Base-by-base conservation (phyloP, 2,329 filamentous ascomycete species). In the Leptographium wingfieldii region DNA sequence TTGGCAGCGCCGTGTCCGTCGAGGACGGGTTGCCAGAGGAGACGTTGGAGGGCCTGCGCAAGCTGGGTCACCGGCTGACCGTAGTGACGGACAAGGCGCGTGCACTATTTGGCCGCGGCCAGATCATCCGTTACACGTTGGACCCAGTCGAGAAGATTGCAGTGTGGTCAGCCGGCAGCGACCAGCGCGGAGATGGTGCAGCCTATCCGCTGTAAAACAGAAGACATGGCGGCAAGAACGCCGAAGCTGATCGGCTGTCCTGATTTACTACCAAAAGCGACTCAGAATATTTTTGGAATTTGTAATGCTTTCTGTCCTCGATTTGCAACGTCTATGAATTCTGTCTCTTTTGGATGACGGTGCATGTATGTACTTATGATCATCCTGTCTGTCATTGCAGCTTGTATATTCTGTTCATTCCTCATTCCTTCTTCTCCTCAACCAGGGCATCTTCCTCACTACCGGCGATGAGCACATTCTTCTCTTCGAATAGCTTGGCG, bases 401-500 rank as follows among this genome's bases (percentile, higher is more conserved):
- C 43, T 7, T 12, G 5, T 2, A 5, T 29, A 16, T 49, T 25
- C 29, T 33, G 49, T n/a, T 61, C 54, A 35, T 62, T 48, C 54
- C 46, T 51, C 53, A 65, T 61, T 66, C 70, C 65, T 73, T 71
- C 67, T 74, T 68, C 63, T 66, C 70, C 62, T 64, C 68, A 56
- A 68, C 67, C 59, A 73, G 70, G n/a, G 63, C 64, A 29, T 60
- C 69, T 56, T 85, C 64, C 33, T 60, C 69, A 56, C 85, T 80
- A 2, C 74, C 72, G 2, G 80, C 74, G 19, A 86, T 83, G 60
- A 99, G 74, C n/a, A 97, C 89, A 63, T 84, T 84, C 80, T 96
- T 96, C 74, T 95, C 88, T 70, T 95, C 90, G 56, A 99, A 78
- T 71, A 97, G 74, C 79, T 95, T 95, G 10, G 91, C 90, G 68